Evolutionary conservation across 2,329 filamentous ascomycete species (phyloP).

Genomic region (Fusarium oligoseptatum): DNA sequence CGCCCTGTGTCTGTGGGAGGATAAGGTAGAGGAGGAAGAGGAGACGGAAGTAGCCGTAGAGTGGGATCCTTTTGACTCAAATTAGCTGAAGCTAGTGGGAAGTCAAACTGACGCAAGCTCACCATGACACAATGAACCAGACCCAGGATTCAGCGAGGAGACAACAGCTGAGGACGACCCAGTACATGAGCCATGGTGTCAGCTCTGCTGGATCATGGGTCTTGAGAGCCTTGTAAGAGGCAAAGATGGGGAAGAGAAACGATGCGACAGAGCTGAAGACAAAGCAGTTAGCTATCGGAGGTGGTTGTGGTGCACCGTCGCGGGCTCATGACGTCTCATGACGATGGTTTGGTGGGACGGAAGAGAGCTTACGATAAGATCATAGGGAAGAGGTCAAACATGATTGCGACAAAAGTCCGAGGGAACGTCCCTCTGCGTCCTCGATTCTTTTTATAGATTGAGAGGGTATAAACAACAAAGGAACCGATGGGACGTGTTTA

Average conservation of each 20-base stretch:
- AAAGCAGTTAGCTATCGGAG: constrained; percentile 24
- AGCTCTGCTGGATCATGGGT: constrained; percentile 89
- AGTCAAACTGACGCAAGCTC: neutral
- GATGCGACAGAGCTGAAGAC: constrained; percentile 80
- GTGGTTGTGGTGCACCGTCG: neutral
- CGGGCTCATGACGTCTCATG: constrained; percentile 38
- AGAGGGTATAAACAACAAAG: neutral
- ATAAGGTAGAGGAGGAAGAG: constrained; percentile 93
- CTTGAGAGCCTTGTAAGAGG: constrained; percentile 97
- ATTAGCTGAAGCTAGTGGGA: neutral
- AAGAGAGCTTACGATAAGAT: constrained; percentile 77
- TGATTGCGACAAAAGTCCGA: constrained; percentile 53
- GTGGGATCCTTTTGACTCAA: constrained; percentile 76
- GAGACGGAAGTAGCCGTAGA: constrained; percentile 93
- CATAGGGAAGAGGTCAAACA: constrained; percentile 85
- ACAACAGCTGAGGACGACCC: constrained; percentile 88
- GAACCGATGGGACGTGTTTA: constrained; percentile 1
- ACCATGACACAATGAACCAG: constrained; percentile 86
- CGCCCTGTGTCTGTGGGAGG: constrained; percentile 96
- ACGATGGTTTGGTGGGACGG: constrained; percentile 27
- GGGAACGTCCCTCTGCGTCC: constrained; percentile 11
- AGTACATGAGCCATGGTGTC: constrained; percentile 99
- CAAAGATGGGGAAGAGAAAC: constrained; percentile 94
- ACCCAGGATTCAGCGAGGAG: constrained; percentile 89
- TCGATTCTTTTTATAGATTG: neutral